Base-by-base conservation (phyloP, 139 green algal genomes). In the Chlamydomonas asymmetrica region DNA sequence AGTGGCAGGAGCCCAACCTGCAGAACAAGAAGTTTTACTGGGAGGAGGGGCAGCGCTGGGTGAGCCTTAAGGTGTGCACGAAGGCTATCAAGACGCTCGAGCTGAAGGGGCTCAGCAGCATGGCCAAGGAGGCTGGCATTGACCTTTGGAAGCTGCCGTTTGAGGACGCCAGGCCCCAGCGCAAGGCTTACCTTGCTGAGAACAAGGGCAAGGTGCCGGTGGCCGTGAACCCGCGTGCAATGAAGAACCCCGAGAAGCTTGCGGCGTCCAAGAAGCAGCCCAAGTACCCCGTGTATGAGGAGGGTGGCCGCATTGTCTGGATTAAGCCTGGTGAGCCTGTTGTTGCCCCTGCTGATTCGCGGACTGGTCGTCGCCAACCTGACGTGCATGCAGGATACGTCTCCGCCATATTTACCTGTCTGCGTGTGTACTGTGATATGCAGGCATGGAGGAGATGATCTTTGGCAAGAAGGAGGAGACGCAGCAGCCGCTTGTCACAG, bases 1-100 rank as follows among this genome's bases (percentile, higher is more conserved):
- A 97, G 79, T 90, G 95, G 84, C 96, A 99, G 85, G 80, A 97
- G 67, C 86, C 87, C 48, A 99, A 99, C 90, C 87, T 99, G 72
- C 88, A 94, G 79, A 41, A 88, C 43, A 94, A 96, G 82, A 87
- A 87, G 71, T 61, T 97, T 4, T 97, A 83, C 80, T 97, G 93
- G 91, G 80, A 85, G 56, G 66, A 86, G 8, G 89, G 80, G 41
- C 80, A 91, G 75, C 84, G 91, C 50, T 97, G 88, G 91, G 92
- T 98, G 5, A 87, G 81, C 52, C 81, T 98, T 52, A 82, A 84
- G 13, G 65, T 98, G 27, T 90, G 78, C 82, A 93, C 93, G 62
- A 91, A 91, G 79, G 89, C 86, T 16, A 78, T 85, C 74, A 87
- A 85, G 78, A 97, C 91, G 1, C 75, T 96, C 27, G 91, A 98